Conservation (phyloP, 805 yeast species). For the Candida stauntonica region DNA sequence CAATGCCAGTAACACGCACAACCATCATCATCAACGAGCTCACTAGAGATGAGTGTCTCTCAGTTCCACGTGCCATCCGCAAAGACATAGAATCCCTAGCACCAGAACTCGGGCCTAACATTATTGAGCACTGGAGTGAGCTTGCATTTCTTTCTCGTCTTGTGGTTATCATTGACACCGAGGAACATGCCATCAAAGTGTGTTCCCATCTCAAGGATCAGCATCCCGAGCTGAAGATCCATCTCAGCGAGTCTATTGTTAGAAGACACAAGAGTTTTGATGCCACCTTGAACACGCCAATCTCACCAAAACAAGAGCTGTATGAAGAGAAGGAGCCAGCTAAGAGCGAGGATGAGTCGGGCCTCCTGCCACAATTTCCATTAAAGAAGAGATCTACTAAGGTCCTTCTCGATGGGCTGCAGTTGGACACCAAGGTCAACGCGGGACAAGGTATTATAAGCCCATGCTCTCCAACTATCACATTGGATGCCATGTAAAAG, state of each 20-base stretch:
- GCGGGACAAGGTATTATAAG: slow-evolving; percentile 4
- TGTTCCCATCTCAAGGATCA: slow-evolving; percentile 18
- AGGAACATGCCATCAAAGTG: slow-evolving; percentile 23
- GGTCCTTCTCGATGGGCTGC: slow-evolving; percentile 13
- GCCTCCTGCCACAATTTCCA: not conserved
- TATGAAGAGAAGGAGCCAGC: slow-evolving; percentile 25
- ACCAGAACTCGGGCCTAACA: not conserved
- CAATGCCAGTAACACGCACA: slow-evolving; percentile 14
- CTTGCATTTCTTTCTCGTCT: slow-evolving; percentile 39
- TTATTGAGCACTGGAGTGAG: slow-evolving; percentile 34
- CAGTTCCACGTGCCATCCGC: slow-evolving; percentile 18
- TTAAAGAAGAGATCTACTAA: slow-evolving; percentile 5
- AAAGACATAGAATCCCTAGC: slow-evolving; percentile 12
- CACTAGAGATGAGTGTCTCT: slow-evolving; percentile 18
- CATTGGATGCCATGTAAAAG: slow-evolving; percentile 19
- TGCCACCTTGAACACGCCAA: slow-evolving; percentile 20
- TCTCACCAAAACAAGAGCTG: slow-evolving; percentile 15
- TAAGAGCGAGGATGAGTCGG: slow-evolving; percentile 10
- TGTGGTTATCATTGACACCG: slow-evolving; percentile 33
- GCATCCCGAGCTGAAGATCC: slow-evolving; percentile 26
- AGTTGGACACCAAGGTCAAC: slow-evolving; percentile 8
- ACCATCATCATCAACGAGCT: slow-evolving; percentile 25
- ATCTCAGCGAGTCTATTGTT: slow-evolving; percentile 32
- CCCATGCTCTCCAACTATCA: slow-evolving; percentile 22
- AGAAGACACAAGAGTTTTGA: slow-evolving; percentile 28